Evolutionary conservation across 2,329 filamentous ascomycete genomes (phyloP), one percentile per base, ranked within the genome.

Genomic region (Geosmithia flava): DNA sequence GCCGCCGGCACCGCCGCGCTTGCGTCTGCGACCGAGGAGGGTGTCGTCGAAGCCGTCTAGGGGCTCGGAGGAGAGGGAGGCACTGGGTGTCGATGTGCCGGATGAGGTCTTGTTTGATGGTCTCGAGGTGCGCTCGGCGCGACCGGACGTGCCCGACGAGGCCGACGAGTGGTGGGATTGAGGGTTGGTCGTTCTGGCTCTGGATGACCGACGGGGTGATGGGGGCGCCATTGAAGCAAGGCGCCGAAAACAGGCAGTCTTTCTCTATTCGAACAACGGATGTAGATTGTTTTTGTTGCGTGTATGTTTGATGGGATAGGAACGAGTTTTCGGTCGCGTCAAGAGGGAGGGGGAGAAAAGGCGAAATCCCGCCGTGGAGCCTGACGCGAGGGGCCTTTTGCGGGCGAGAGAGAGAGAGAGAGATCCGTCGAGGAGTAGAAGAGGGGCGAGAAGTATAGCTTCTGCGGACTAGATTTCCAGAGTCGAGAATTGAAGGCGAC

Each of bases 141-240:
- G 86, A 57, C 76, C 78, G 52, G 87, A 90, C 42, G 85, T 82
- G 59, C 84, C 85, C 51, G 82, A 90, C 42, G 87, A 91, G 46
- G 85, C 81, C 53, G 85, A 88, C 53, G 85, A 87, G 58, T 87
- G 83, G 58, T 87, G 82, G 58, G 83, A 80, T 68, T 80, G 78
- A 59, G 82, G 77, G 71, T 90, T 85, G 58, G 80, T 81, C 60
- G 81, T 81, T 63, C 87, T 86, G 72, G 88, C 88, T 76, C 91
- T 83, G 67, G 90, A 93, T 61, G 90, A 95, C 65, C 91, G 87
- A 69, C 91, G 85, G 64, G 86, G 87, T 62, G 85, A 78, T 57
- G 69, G 69, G 61, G 71, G 75, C 72, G 76, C 75, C 76, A 78
- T 78, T 72, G 70, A 70, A 64, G 47, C 49, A 48, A 52, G 55